A percentile compares a stretch with the other conserved stretches of the same genome.
phyloP scores from a whole-genome alignment of 2,329 filamentous ascomycete genomes.

The Aureobasidium leucospermi region DNA sequence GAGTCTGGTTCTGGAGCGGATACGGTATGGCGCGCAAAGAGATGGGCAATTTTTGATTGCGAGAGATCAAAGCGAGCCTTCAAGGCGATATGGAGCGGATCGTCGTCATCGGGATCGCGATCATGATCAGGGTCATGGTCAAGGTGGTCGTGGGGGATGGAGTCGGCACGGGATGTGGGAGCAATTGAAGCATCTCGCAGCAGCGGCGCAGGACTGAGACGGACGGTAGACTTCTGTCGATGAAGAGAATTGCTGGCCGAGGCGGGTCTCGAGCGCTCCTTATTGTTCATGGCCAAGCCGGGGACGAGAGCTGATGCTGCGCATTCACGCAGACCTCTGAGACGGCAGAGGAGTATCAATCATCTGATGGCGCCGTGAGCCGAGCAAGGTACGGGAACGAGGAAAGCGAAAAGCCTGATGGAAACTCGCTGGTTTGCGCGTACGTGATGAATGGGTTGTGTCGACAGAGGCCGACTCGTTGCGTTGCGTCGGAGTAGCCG shows the following conservation, averaged over 20 bases:
- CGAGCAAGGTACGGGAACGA: neutral
- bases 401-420: neutral
- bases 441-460: slow-evolving; percentile 22
- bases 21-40: slow-evolving; percentile 52
- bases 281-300: slow-evolving; percentile 13
- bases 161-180: slow-evolving; percentile 26
- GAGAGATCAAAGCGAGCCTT: slow-evolving; percentile 68
- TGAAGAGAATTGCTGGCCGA: slow-evolving; percentile 9
- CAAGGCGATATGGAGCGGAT: slow-evolving; percentile 52
- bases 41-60: slow-evolving; percentile 66
- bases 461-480: slow-evolving; percentile 16
- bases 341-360: neutral
- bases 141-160: slow-evolving; percentile 7
- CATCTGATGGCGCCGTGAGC: slow-evolving; percentile 7
- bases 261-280: slow-evolving; percentile 11
- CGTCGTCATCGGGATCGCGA: slow-evolving; percentile 32
- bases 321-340: slow-evolving; percentile 10
- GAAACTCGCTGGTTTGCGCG: slow-evolving; percentile 8
- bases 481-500: neutral
- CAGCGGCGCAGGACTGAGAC: slow-evolving; percentile 20
- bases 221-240: slow-evolving; percentile 2
- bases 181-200: slow-evolving; percentile 35
- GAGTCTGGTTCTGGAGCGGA: neutral
- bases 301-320: slow-evolving; percentile 8
- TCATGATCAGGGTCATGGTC: slow-evolving; percentile 11